Evolutionary conservation across 495 filamentous ascomycete species (phyloP), one percentile per base, ranked within the genome.

Genomic region (Schizothecium vesticola): DNA sequence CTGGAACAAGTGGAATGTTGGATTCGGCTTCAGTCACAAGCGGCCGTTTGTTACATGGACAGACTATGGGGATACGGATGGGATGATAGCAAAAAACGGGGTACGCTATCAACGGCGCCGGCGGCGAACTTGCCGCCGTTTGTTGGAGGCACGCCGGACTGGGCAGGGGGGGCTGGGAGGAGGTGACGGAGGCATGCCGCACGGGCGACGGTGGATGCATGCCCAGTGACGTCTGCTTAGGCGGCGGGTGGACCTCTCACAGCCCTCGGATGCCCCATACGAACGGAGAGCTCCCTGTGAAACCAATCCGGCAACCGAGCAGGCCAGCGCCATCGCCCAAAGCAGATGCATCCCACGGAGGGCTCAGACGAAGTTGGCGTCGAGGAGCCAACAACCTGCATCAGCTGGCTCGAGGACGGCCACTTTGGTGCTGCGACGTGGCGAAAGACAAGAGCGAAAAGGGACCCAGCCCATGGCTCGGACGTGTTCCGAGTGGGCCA

Each of bases 121-220:
- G 61, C 59, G 59, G 11, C 25, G 61, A 68, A 71, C 58, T 68
- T 68, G 61, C 68, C 65, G 64, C 61, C 67, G 64, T 70, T 69
- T 58, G 28, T 61, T 29, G 61, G 21, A 5, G 51, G 55, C 21
- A 59, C 56, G 43, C 43, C 43, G 43, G 43, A 8, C 16, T 6
- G 36, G 36, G 33, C 33, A 36, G 33, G 33, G 26, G 26, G 64
- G 64, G 31, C 56, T 69, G 67, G 26, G 63, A 28, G 33, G 23
- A 36, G 24, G 25, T 59, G 57, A 69, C 29, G 43, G 43, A 51
- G 19, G 43, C 43, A 3, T 51, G 16, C 36, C 43, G 43, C 43
- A 51, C 43, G 19, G 43, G 43, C 16, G 6, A n/a, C 28, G 63
- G 59, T 68, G 19, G 66, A 60, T 29, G 69, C 67, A 61, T 36